Base-by-base conservation (phyloP, 2,329 filamentous ascomycete genomes). In the Huntiella moniliformis region DNA sequence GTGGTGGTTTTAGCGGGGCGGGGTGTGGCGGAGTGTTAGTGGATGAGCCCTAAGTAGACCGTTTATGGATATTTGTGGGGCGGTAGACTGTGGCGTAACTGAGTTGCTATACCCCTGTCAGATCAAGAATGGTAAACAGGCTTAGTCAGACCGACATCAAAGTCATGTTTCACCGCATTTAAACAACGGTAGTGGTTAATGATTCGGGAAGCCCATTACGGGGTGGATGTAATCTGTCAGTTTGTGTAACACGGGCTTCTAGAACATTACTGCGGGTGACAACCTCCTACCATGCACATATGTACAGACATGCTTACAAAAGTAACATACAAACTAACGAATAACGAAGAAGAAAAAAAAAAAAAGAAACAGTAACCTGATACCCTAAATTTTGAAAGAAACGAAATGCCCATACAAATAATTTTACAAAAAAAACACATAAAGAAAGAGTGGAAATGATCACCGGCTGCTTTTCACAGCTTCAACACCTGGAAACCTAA, bases 1-100 rank as follows among this genome's bases (percentile, higher is more conserved):
- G n/a, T 44, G 18, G 7, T 10, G 18, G 22, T 22, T 10, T 38
- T 22, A 17, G n/a, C 38, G 39, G 39, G 33, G 42, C 32, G 11
- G n/a, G 7, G 15, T 44, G 41, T 45, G 37, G 35, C 38, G 15
- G 31, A 17, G 12, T n/a, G 10, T 11, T 39, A 40, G 37, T 38
- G 13, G 28, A 22, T 16, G 34, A 48, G 46, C 46, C 46, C 46
- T 48, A 48, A 48, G 10, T 15, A 33, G 42, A 8, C 37, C 46
- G 37, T 44, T 42, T 28, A 37, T 8, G 13, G 18, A 12, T 11
- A 28, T 33, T 32, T 12, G 6, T 34, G 22, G 17, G 36, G 31
- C 15, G 5, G 15, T 7, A 13, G 5, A 17, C 4, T 45, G 22
- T 45, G 34, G 43, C 43, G 43, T 45, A 36, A 38, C 10, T 17